Evolutionary conservation across 1,284 basidiomycete genomes (phyloP).

Genomic region (Laetiporus sulphureus): DNA sequence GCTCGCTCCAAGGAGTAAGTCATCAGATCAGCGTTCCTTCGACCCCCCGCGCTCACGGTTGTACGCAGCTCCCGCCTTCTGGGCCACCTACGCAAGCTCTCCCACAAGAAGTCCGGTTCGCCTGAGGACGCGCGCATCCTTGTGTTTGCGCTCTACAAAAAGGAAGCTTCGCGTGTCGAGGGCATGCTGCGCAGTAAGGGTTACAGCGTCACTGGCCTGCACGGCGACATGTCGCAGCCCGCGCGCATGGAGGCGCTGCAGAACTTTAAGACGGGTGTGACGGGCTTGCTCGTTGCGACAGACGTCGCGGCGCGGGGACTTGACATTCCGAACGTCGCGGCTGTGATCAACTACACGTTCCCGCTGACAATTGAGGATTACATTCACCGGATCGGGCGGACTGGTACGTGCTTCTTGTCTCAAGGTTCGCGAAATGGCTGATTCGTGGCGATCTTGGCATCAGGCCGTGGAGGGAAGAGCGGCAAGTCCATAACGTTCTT

Average conservation of each 20-base stretch:
- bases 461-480: conserved; percentile 84
- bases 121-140: conserved; percentile 70
- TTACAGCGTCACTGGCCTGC: conserved; percentile 83
- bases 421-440: conserved; percentile 8
- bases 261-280: conserved; percentile 83
- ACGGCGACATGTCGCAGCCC: conserved; percentile 89
- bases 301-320: conserved; percentile 96
- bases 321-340: conserved; percentile 94
- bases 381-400: conserved; percentile 95
- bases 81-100: conserved; percentile 51
- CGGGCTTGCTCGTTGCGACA: conserved; percentile 88
- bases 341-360: conserved; percentile 95
- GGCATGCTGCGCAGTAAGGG: conserved; percentile 74
- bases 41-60: conserved; percentile 2
- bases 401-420: conserved; percentile 38
- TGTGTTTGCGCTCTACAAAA: conserved; percentile 97
- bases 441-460: neutral
- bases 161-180: conserved; percentile 90
- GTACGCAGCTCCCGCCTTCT: conserved; percentile 59
- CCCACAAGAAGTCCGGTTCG: conserved; percentile 57
- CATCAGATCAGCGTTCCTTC: no score
- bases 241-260: conserved; percentile 86
- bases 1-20: conserved; percentile 81
- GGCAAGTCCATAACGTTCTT: conserved; percentile 98
- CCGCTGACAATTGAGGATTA: conserved; percentile 96